Percentiles rank a stretch among this genome's conserved stretches.
phyloP scores from a whole-genome alignment of 148 eudicot genomes.

The Spergularia marina region DNA sequence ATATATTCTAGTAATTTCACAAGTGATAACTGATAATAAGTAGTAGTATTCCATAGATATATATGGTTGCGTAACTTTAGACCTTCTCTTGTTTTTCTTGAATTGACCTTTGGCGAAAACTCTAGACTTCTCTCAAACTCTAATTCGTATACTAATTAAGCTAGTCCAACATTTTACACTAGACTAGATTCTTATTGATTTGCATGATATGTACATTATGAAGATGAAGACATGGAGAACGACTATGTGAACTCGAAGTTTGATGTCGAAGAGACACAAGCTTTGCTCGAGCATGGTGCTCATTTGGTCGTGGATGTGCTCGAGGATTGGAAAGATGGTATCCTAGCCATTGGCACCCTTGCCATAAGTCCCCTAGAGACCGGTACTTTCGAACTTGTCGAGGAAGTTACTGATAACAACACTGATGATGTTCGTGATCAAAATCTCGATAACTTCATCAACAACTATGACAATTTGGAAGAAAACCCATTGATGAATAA shows the following conservation, averaged over 20 bases:
- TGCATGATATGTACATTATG: not conserved
- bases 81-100: no score
- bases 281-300: slow-evolving; percentile 19
- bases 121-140: no score
- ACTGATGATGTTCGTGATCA: not conserved
- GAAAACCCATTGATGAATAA: slow-evolving; percentile 25
- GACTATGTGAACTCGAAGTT: slow-evolving; percentile 10
- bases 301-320: slow-evolving; percentile 21
- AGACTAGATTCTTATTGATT: not conserved
- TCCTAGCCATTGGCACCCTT: slow-evolving; percentile 61
- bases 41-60: no score
- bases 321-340: slow-evolving; percentile 47
- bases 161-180: no score
- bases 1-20: no score
- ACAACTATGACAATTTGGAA: not conserved
- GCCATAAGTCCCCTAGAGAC: slow-evolving; percentile 43
- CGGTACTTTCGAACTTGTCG: not conserved
- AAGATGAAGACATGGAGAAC: slow-evolving; percentile 25
- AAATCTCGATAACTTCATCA: not conserved
- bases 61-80: no score
- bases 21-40: no score
- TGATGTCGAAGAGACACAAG: slow-evolving; percentile 15
- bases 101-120: no score
- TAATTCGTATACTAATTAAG: no score
- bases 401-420: not conserved